Percentiles rank a stretch among this genome's conserved stretches.
Evolutionary conservation across 164 flowering plant species (phyloP).

Genomic region (Piper longum): DNA sequence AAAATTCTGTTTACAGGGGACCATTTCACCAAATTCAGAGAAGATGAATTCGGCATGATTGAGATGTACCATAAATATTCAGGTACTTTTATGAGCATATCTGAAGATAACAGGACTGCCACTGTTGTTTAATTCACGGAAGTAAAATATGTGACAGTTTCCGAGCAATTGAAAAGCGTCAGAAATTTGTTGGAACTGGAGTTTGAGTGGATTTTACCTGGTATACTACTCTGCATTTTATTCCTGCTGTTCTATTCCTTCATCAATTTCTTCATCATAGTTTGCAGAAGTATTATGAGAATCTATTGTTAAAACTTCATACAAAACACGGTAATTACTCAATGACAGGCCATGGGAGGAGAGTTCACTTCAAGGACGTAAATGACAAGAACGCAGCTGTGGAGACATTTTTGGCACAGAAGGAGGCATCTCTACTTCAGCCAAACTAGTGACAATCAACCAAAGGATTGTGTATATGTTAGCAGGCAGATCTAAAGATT

Average conservation of each 20-base stretch:
- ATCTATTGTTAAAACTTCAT: no score
- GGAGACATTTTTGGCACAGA: slow-evolving; percentile 17
- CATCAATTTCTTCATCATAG: neutral
- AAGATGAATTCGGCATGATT: slow-evolving; percentile 18
- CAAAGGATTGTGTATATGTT: no score
- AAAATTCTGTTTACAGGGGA: slow-evolving; percentile 41
- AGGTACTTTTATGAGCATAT: slow-evolving; percentile 13
- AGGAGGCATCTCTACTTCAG: slow-evolving; percentile 6
- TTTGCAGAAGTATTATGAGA: neutral
- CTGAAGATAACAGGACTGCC: neutral
- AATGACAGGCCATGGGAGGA: slow-evolving; percentile 41
- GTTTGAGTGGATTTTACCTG: slow-evolving; percentile 35
- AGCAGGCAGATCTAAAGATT: no score
- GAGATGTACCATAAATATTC: slow-evolving; percentile 31
- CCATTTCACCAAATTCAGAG: slow-evolving; percentile 19
- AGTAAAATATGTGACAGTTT: slow-evolving; percentile 14
- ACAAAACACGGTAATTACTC: neutral
- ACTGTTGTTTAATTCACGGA: neutral
- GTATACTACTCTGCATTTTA: slow-evolving; percentile 4
- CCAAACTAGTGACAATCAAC: neutral
- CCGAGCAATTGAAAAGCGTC: slow-evolving; percentile 22
- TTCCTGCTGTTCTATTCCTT: neutral
- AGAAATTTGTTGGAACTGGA: slow-evolving; percentile 18
- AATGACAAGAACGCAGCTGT: slow-evolving; percentile 26
- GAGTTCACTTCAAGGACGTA: slow-evolving; percentile 22